These are phyloP conservation scores for Tetracentron sinense DNA, from an alignment of 164 flowering plant genomes.

Conservation along the genomic window DNA sequence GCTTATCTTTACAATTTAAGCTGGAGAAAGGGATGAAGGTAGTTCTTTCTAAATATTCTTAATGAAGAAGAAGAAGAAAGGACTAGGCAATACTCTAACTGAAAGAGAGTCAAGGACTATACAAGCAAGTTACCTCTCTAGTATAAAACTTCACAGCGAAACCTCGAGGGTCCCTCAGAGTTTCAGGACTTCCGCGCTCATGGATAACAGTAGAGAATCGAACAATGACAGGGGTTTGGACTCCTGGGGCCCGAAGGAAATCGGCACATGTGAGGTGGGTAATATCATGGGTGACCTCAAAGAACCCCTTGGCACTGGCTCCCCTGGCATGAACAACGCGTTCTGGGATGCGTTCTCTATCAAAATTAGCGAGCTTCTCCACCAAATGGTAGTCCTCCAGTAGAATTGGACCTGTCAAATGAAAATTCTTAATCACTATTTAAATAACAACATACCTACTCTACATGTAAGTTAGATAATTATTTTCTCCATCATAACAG, in stretches of 20 bases:
- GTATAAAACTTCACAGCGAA: constrained; percentile 90
- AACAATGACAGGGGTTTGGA: constrained; percentile 90
- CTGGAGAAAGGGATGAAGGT: background rate
- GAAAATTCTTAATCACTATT: too few species aligned
- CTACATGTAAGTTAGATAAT: too few species aligned
- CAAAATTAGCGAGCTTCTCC: constrained; percentile 92
- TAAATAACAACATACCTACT: too few species aligned
- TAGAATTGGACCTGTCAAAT: constrained; percentile 83
- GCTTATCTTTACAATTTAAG: background rate
- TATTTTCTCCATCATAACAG: too few species aligned
- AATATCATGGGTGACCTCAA: constrained; percentile 94
- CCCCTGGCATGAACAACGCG: constrained; percentile 99
- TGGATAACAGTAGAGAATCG: constrained; percentile 93
- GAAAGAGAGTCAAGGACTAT: background rate
- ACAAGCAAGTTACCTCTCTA: constrained; percentile 60
- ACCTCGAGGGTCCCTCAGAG: constrained; percentile 89
- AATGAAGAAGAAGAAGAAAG: background rate
- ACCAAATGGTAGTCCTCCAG: constrained; percentile 95
- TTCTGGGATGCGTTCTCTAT: constrained; percentile 91
- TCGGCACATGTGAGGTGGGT: constrained; percentile 91
- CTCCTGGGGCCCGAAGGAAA: constrained; percentile 97
- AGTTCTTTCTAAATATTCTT: background rate
- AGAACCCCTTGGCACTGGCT: constrained; percentile 98
- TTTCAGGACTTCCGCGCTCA: constrained; percentile 99
- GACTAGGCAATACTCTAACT: background rate